Percentiles rank a stretch among this genome's conserved stretches.
Evolutionary conservation across 2,329 filamentous ascomycete species (phyloP).

Genomic region (Rugonectria rugulosa): DNA sequence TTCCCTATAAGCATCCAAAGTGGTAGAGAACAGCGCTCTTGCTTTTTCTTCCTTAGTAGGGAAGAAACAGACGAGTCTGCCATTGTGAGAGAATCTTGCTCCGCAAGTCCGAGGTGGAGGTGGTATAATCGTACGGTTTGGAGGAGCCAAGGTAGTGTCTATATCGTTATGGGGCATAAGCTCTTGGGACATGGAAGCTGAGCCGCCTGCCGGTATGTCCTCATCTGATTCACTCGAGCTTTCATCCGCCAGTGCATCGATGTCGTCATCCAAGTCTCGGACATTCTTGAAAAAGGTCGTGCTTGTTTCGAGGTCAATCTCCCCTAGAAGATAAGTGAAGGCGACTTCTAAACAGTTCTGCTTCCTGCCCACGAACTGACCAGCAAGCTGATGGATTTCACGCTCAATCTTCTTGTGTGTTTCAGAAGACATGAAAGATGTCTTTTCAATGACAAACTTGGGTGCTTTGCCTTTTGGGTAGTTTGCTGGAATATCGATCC

Average conservation of each 20-base stretch:
- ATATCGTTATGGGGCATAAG: slow-evolving; percentile 62
- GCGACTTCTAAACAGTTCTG: slow-evolving; percentile 69
- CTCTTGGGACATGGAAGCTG: slow-evolving; percentile 69
- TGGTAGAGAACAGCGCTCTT: slow-evolving; percentile 56
- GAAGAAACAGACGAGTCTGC: slow-evolving; percentile 72
- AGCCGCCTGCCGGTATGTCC: slow-evolving; percentile 59
- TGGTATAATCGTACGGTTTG: slow-evolving; percentile 61
- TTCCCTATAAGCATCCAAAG: slow-evolving; percentile 55
- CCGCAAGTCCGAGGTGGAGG: slow-evolving; percentile 67
- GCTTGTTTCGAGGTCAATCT: slow-evolving; percentile 67
- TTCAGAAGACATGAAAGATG: slow-evolving; percentile 66
- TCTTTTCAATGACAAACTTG: slow-evolving; percentile 67
- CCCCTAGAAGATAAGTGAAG: slow-evolving; percentile 69
- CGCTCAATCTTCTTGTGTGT: slow-evolving; percentile 59
- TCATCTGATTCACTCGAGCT: slow-evolving; percentile 85
- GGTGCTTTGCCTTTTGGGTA: slow-evolving; percentile 67
- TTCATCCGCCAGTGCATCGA: slow-evolving; percentile 70
- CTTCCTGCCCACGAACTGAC: slow-evolving; percentile 62
- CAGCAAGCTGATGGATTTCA: slow-evolving; percentile 64
- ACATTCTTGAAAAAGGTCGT: slow-evolving; percentile 70
- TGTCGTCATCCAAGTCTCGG: slow-evolving; percentile 66
- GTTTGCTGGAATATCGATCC: slow-evolving; percentile 64
- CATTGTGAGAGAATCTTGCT: slow-evolving; percentile 67
- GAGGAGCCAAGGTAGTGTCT: slow-evolving; percentile 60
- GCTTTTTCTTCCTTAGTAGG: slow-evolving; percentile 71